Percentiles rank a stretch among this genome's conserved stretches.
These are phyloP conservation scores for Fennellomyces sp. DNA, from an alignment of 371 early-diverging fungal genomes.

Conservation along the genomic window DNA sequence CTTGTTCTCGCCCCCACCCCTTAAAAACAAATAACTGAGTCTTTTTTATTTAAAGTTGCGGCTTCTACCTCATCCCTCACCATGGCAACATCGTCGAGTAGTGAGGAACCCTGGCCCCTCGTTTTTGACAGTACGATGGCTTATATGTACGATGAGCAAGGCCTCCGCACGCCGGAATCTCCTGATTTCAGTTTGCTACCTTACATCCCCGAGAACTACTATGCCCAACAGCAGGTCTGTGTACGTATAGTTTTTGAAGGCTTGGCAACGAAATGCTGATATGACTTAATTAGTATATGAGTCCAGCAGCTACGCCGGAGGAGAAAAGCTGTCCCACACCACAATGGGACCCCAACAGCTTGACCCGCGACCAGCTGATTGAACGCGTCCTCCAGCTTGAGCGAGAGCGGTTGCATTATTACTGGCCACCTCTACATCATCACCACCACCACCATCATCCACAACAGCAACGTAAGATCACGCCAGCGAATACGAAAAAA, in stretches of 20 bases:
- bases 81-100: constrained; percentile 2
- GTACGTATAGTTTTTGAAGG: too few species aligned
- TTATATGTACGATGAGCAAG: constrained; percentile 6
- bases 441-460: neutral
- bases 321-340: constrained; percentile 1
- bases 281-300: neutral
- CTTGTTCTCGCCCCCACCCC: neutral
- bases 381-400: constrained; percentile 37
- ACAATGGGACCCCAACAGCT: constrained; percentile 13
- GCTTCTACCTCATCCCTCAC: neutral
- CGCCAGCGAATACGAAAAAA: constrained; percentile 4
- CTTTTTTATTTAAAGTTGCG: neutral
- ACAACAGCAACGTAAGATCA: constrained; percentile 5
- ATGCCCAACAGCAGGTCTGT: constrained; percentile 3
- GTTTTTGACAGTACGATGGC: constrained; percentile 2
- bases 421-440: constrained; percentile 1
- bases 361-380: constrained; percentile 40
- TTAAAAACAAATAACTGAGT: too few species aligned
- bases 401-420: constrained; percentile 24
- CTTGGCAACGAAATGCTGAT: too few species aligned
- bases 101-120: constrained; percentile 5
- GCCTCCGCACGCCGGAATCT: neutral
- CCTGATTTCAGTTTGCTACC: neutral
- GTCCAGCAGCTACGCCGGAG: neutral
- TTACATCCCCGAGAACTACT: constrained; percentile 2